These are phyloP conservation scores for Trebouxia sp. DNA, from an alignment of 139 green algal genomes.

Conservation along the genomic window DNA sequence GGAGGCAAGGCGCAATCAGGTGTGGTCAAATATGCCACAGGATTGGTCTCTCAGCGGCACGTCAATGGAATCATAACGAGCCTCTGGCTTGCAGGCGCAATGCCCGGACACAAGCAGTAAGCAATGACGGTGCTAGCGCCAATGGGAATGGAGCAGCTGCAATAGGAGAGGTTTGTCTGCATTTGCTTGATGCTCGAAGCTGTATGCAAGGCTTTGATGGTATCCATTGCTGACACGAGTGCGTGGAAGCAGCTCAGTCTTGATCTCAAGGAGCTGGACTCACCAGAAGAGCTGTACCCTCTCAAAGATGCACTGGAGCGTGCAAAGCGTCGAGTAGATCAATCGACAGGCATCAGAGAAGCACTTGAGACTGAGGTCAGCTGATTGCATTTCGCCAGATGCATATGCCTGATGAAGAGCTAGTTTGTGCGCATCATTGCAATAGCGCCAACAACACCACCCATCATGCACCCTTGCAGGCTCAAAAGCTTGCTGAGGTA, in stretches of 20 bases:
- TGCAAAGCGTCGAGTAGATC: constrained; percentile 35
- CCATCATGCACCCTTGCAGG: constrained; percentile 15
- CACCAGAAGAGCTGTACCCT: constrained; percentile 52
- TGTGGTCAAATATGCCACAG: no score
- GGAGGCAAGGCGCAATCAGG: no score
- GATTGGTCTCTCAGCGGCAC: no score
- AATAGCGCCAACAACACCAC: not conserved
- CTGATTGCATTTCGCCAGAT: not conserved
- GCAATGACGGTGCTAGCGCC: no score
- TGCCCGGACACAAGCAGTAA: no score
- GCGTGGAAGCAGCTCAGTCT: not conserved
- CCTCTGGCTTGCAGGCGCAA: no score
- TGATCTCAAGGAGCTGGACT: constrained; percentile 5
- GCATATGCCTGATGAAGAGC: not conserved
- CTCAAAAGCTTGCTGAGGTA: constrained; percentile 62
- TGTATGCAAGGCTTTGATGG: not conserved
- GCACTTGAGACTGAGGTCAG: constrained; percentile 55
- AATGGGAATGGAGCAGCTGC: no score
- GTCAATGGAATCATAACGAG: no score
- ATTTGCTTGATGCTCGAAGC: not conserved
- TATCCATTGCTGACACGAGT: not conserved
- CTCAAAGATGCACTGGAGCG: constrained; percentile 57
- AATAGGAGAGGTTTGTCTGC: no score
- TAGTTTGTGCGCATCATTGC: not conserved
- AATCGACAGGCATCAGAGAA: constrained; percentile 46